A percentile compares a stretch with the other conserved stretches of the same genome.
phyloP scores from a whole-genome alignment of 2,329 filamentous ascomycete genomes.

The Stagonosporopsis rhizophila region DNA sequence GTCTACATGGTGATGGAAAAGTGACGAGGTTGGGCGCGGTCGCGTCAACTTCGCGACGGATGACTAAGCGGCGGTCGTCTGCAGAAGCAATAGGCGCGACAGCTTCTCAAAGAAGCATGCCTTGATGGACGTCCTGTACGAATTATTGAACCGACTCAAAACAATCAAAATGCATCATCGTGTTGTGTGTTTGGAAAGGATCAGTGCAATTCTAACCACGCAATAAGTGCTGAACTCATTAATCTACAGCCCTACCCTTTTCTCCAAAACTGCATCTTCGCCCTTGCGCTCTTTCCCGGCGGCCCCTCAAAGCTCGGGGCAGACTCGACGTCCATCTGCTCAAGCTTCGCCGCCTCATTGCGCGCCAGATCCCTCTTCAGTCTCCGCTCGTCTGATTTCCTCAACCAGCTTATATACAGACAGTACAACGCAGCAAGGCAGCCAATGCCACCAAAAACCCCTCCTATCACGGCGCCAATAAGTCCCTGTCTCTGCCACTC shows the following conservation, averaged over 20 bases:
- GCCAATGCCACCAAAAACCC: slow-evolving; percentile 46
- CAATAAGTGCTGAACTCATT: not conserved
- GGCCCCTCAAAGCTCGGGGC: slow-evolving; percentile 43
- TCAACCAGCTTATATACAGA: slow-evolving; percentile 38
- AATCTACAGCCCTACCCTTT: slow-evolving; percentile 27
- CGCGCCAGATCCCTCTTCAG: slow-evolving; percentile 38
- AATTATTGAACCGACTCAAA: not conserved
- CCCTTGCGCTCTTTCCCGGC: slow-evolving; percentile 33
- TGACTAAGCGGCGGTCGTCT: not conserved
- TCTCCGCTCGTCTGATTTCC: slow-evolving; percentile 38
- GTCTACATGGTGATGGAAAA: not conserved
- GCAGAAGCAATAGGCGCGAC: not conserved
- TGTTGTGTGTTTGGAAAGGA: not conserved
- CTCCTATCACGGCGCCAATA: slow-evolving; percentile 50
- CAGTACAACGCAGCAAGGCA: slow-evolving; percentile 38
- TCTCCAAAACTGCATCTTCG: slow-evolving; percentile 41
- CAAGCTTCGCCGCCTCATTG: slow-evolving; percentile 38
- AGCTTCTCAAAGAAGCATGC: not conserved
- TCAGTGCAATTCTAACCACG: not conserved
- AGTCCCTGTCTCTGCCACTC: slow-evolving; percentile 45
- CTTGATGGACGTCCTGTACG: too few relatives aligned
- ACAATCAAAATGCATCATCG: not conserved
- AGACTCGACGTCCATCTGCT: slow-evolving; percentile 45
- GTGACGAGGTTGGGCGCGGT: not conserved
- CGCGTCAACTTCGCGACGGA: not conserved